phyloP scores from a whole-genome alignment of 2,329 filamentous ascomycete species.

The Xylariaceae sp. region DNA sequence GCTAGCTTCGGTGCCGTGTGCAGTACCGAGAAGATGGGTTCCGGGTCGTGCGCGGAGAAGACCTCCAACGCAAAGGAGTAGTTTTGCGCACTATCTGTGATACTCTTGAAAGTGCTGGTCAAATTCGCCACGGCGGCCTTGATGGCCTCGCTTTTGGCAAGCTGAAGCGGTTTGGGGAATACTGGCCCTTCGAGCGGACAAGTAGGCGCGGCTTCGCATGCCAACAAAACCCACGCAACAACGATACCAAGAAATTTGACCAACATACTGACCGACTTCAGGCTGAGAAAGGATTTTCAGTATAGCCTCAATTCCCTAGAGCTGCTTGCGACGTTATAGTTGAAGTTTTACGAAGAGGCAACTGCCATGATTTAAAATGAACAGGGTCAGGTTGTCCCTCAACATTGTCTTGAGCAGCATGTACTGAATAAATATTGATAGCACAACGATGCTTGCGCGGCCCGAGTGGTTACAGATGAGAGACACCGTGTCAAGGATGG shows the following conservation, averaged over 20 bases:
- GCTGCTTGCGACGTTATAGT: not conserved
- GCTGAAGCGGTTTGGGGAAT: slow-evolving; percentile 37
- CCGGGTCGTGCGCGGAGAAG: slow-evolving; percentile 44
- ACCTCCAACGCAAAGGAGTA: slow-evolving; percentile 49
- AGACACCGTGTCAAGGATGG: not conserved
- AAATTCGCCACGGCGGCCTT: slow-evolving; percentile 34
- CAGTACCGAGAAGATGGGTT: slow-evolving; percentile 44
- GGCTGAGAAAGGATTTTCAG: not conserved
- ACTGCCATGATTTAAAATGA: not conserved
- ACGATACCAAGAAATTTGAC: slow-evolving; percentile 8
- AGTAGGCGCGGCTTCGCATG: slow-evolving; percentile 28
- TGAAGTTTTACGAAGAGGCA: not conserved
- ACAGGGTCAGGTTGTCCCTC: not conserved
- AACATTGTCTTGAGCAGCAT: not conserved
- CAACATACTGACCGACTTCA: slow-evolving; percentile 15
- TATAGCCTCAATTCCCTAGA: not conserved
- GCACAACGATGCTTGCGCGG: not conserved
- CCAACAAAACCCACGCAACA: slow-evolving; percentile 20
- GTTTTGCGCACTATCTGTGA: slow-evolving; percentile 33
- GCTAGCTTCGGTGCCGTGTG: slow-evolving; percentile 44
- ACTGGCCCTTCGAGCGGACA: slow-evolving; percentile 40
- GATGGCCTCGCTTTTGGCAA: slow-evolving; percentile 32
- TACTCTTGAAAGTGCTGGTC: slow-evolving; percentile 33
- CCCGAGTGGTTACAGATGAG: not conserved
- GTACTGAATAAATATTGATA: not conserved